A percentile compares a stretch with the other conserved stretches of the same genome.
Conservation (phyloP, 352 stramenopile species). For the Phytophthora hybrid region DNA sequence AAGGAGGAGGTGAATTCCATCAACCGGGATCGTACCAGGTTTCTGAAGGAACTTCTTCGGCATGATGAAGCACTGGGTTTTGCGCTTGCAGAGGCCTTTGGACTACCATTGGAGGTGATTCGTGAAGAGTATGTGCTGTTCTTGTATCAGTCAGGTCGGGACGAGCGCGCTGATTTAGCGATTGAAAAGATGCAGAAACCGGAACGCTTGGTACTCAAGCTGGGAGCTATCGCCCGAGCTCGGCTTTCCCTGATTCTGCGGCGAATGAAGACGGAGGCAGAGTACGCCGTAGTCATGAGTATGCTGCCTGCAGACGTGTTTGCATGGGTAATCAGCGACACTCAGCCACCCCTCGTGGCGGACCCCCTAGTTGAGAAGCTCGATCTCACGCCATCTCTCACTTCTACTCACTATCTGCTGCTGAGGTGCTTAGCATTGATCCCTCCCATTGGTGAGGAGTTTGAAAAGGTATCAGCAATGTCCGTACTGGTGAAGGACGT, state of each 20-base stretch:
- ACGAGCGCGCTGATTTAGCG: constrained; percentile 73
- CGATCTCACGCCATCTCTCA: constrained; percentile 78
- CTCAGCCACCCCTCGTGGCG: constrained; percentile 57
- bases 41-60: constrained; percentile 77
- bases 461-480: constrained; percentile 80
- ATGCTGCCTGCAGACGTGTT: constrained; percentile 83
- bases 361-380: constrained; percentile 72
- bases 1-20: constrained; percentile 42
- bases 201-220: constrained; percentile 60
- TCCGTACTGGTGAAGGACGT: constrained; percentile 86
- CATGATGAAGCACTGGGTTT: constrained; percentile 74
- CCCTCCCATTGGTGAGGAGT: constrained; percentile 53
- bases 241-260: constrained; percentile 76
- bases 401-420: constrained; percentile 76
- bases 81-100: constrained; percentile 75
- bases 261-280: constrained; percentile 78
- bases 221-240: constrained; percentile 77
- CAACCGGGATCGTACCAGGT: constrained; percentile 61
- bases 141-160: constrained; percentile 79
- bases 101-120: constrained; percentile 74
- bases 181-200: constrained; percentile 79
- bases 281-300: constrained; percentile 86
- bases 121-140: constrained; percentile 85
- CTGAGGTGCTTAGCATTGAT: constrained; percentile 72
- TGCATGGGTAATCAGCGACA: constrained; percentile 72